Percentiles rank a stretch among this genome's conserved stretches.
Evolutionary conservation across 164 flowering plant genomes (phyloP).

Genomic region (Stephania cephalantha): DNA sequence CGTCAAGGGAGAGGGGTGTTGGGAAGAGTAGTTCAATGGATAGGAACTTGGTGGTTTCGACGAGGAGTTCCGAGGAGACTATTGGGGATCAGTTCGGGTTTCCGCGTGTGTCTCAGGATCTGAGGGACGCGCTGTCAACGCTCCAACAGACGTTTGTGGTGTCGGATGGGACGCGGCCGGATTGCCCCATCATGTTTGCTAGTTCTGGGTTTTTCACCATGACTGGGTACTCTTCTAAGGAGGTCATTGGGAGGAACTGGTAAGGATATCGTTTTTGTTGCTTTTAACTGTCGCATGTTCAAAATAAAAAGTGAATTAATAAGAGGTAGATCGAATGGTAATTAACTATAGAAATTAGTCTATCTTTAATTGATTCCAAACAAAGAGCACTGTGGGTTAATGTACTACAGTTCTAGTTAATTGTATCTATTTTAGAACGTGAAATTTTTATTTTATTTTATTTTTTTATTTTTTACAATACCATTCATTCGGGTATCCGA

Average conservation of each 20-base stretch:
- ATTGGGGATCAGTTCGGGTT: constrained; percentile 16
- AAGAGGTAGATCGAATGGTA: too few relatives aligned
- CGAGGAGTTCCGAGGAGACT: constrained; percentile 50
- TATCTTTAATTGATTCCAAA: too few relatives aligned
- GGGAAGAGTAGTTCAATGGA: constrained; percentile 26
- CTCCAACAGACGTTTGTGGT: constrained; percentile 96
- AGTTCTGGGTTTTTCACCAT: constrained; percentile 84
- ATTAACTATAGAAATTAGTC: too few relatives aligned
- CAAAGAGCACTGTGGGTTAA: too few relatives aligned
- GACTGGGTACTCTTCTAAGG: constrained; percentile 86
- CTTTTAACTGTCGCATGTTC: too few relatives aligned
- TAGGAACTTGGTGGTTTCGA: constrained; percentile 22
- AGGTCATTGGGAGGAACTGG: constrained; percentile 92
- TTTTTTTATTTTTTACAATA: too few relatives aligned
- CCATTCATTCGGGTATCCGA: too few relatives aligned
- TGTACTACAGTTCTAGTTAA: too few relatives aligned
- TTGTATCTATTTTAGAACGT: too few relatives aligned
- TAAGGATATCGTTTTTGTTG: constrained; percentile 18
- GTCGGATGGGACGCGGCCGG: constrained; percentile 83
- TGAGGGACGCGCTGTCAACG: constrained; percentile 72
- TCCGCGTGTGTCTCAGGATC: constrained; percentile 82
- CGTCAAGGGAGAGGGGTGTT: constrained; percentile 3
- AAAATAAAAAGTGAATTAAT: too few relatives aligned
- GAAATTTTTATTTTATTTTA: too few relatives aligned
- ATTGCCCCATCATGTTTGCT: constrained; percentile 87